Evolutionary conservation across 306 rosid genomes (phyloP).

Genomic region (Medicago ruthenica): DNA sequence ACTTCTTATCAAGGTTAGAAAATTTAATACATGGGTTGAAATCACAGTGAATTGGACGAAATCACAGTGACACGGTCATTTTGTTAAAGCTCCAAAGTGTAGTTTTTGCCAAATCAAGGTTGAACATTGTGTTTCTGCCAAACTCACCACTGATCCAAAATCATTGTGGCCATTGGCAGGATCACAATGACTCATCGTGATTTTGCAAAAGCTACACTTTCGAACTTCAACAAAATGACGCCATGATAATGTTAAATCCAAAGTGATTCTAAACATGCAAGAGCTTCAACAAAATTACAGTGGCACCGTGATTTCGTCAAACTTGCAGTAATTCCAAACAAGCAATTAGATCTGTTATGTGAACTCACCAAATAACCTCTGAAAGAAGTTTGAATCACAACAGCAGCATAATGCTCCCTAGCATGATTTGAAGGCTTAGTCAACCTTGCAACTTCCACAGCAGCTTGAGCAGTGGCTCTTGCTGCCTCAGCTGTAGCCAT

Average conservation of each 20-base stretch:
- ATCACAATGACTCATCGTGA: background rate
- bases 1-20: background rate
- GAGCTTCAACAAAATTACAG: background rate
- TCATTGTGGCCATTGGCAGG: background rate
- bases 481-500: slow-evolving; percentile 88
- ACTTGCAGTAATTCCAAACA: background rate
- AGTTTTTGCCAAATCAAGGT: background rate
- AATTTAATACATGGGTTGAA: background rate
- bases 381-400: slow-evolving; percentile 83
- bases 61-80: background rate
- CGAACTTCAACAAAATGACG: background rate
- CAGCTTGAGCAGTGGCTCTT: slow-evolving; percentile 79
- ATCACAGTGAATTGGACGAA: background rate
- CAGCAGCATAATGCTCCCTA: slow-evolving; percentile 57
- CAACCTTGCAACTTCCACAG: slow-evolving; percentile 70
- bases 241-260: background rate
- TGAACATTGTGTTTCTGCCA: background rate
- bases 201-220: background rate
- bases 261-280: background rate
- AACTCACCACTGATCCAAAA: background rate
- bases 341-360: slow-evolving; percentile 29
- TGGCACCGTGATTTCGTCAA: background rate
- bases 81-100: background rate
- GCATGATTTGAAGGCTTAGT: slow-evolving; percentile 59
- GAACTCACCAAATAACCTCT: slow-evolving; percentile 88